Evolutionary conservation across 805 yeast genomes (phyloP).

Genomic region (Cyberlindnera galapagoensis): DNA sequence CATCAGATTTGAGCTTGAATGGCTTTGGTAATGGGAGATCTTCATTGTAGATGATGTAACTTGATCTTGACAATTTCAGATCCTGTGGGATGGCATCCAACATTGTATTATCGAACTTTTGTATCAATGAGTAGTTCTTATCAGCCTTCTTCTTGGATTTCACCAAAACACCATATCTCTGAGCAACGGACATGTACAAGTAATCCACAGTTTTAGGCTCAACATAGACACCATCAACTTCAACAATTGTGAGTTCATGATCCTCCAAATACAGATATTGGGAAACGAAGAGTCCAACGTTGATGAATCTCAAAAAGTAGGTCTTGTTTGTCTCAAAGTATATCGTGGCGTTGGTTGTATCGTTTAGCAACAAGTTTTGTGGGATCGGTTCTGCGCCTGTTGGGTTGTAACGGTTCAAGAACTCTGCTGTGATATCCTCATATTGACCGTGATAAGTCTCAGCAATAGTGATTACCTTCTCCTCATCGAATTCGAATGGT

Average conservation of each 20-base stretch:
- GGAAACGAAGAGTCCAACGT: constrained; percentile 68
- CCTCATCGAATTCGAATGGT: constrained; percentile 61
- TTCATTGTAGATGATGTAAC: constrained; percentile 46
- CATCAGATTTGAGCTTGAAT: constrained; percentile 10
- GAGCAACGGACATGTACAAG: constrained; percentile 71
- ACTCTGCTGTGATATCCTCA: constrained; percentile 37
- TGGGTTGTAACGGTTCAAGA: constrained; percentile 63
- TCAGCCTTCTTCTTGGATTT: constrained; percentile 40
- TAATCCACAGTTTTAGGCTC: constrained; percentile 50
- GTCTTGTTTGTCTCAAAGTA: constrained; percentile 53
- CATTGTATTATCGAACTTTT: constrained; percentile 58
- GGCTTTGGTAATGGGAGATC: constrained; percentile 25
- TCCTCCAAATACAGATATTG: constrained; percentile 65
- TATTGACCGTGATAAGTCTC: constrained; percentile 62
- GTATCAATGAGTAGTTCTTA: constrained; percentile 55
- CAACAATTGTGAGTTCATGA: constrained; percentile 66
- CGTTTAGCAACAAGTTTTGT: constrained; percentile 57
- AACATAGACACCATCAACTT: constrained; percentile 67
- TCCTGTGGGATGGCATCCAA: constrained; percentile 61
- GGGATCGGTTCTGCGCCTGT: constrained; percentile 86
- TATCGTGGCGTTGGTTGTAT: constrained; percentile 51
- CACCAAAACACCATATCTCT: constrained; percentile 67
- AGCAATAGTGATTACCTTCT: constrained; percentile 46
- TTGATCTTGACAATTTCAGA: constrained; percentile 47
- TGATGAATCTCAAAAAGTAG: constrained; percentile 56